These are phyloP conservation scores for Tritrichomonas musculus DNA, from an alignment of 208 protist genomes.

Conservation along the genomic window DNA sequence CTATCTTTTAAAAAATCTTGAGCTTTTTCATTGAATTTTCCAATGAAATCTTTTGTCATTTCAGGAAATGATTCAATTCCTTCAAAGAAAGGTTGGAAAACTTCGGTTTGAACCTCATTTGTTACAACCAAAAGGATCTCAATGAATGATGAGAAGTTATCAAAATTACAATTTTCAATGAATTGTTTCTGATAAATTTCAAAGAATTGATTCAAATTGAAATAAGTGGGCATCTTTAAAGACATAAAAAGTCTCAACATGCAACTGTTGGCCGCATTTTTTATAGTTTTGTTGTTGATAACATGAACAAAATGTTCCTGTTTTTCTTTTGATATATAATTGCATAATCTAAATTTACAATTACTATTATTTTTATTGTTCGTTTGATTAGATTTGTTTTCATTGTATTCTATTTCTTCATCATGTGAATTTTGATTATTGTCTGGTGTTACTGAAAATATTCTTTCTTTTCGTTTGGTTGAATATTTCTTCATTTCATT, in stretches of 20 bases:
- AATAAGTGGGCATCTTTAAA: neutral
- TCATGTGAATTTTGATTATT: neutral
- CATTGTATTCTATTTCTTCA: too few relatives aligned
- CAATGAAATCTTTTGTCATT: neutral
- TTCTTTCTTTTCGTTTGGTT: neutral
- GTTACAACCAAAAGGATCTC: neutral
- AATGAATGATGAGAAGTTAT: neutral
- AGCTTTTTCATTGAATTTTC: too few relatives aligned
- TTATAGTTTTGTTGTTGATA: neutral
- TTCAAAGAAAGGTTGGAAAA: constrained; percentile 25
- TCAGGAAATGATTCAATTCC: neutral
- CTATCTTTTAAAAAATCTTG: neutral
- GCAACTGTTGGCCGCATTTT: neutral
- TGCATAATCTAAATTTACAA: neutral
- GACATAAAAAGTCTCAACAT: neutral
- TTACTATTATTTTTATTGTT: neutral
- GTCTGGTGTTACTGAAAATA: neutral
- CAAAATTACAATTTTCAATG: neutral
- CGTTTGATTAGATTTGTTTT: neutral
- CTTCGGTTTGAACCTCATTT: neutral
- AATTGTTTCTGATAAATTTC: neutral
- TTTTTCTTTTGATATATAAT: neutral
- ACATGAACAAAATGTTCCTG: neutral
- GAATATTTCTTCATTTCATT: neutral
- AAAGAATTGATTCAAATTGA: neutral